Evolutionary conservation across 2,329 filamentous ascomycete species (phyloP), one percentile per base, ranked within the genome.

Genomic region (Penicillium freii): DNA sequence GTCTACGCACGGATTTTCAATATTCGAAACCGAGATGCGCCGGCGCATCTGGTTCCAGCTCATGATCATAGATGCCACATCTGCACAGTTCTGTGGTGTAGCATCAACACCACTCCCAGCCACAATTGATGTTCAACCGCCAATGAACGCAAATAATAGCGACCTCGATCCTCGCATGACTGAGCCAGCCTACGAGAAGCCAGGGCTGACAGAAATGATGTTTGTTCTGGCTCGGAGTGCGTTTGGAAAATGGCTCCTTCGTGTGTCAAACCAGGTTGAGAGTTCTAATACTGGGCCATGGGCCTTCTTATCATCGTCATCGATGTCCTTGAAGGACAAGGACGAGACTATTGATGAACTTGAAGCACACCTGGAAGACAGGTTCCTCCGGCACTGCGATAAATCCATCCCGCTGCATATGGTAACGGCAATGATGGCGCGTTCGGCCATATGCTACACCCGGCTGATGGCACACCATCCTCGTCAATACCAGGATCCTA

Each of bases 401-500:
- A 60, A 65, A 11, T 70, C 71, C 0, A 72, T 79, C n/a, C 72
- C 75, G 4, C 70, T 78, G 47, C 78, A 81, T 58, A 74, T 78
- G 57, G 71, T 82, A 48, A 75, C 77, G 13, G 69, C 73, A 10
- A 72, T 77, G 19, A 75, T 82, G 61, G 77, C 72, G 1, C 73
- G 78, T 53, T 73, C 76, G 5, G 75, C 78, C 4, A 69, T 80
- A 38, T 73, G 70, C 51, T 75, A 74, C 44, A 76, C 80, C 54
- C 72, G 80, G 10, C 58, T 82, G 5, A 69, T 76, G 36, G 76
- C 81, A 4, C 77, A 80, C 55, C 77, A 81, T 52, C 77, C 79
- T 1, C 73, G 68, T 10, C 67, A 67, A 48, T 68, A 69, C 46
- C 63, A 68, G 8, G 72, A 72, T 19, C 62, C 46, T 34, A 59